Conservation (phyloP, 2,329 filamentous ascomycete genomes). For the Cadophora sp. region DNA sequence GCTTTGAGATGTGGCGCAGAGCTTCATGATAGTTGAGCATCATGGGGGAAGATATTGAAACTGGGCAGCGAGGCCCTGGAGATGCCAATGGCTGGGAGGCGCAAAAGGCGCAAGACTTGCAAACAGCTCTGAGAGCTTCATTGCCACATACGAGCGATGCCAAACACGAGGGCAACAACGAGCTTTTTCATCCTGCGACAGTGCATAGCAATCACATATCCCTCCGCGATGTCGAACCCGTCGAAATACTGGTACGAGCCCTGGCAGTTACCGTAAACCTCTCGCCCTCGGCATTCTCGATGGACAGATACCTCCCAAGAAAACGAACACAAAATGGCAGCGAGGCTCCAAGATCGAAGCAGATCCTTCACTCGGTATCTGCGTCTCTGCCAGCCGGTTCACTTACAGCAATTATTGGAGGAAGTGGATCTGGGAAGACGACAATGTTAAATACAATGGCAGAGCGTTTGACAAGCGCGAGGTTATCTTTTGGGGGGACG, state of each 20-base stretch:
- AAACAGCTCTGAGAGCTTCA: conserved; percentile 1
- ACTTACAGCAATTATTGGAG: conserved; percentile 77
- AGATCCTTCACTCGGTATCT: conserved; percentile 67
- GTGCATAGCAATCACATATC: conserved; percentile 42
- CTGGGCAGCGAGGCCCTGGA: neutral
- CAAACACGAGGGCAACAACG: conserved; percentile 10
- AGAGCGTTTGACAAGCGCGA: conserved; percentile 65
- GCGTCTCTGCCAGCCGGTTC: conserved; percentile 70
- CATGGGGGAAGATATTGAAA: conserved; percentile 13
- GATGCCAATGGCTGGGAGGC: neutral
- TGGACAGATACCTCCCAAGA: conserved; percentile 47
- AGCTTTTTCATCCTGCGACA: conserved; percentile 23
- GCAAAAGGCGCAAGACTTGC: conserved; percentile 11
- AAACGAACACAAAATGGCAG: conserved; percentile 43
- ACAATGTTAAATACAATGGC: conserved; percentile 75
- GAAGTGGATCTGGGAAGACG: conserved; percentile 76
- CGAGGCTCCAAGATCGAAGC: conserved; percentile 50
- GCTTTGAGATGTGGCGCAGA: conserved; percentile 3
- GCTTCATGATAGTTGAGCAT: conserved; percentile 5
- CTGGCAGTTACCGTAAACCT: conserved; percentile 64
- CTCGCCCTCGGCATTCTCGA: conserved; percentile 58
- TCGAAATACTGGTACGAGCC: conserved; percentile 60
- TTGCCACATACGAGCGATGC: neutral
- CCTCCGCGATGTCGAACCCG: conserved; percentile 58
- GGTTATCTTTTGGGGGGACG: conserved; percentile 59